Evolutionary conservation across 108 stramenopile species (phyloP), one percentile per base, ranked within the genome.

Genomic region (Mediolabrus comicus): DNA sequence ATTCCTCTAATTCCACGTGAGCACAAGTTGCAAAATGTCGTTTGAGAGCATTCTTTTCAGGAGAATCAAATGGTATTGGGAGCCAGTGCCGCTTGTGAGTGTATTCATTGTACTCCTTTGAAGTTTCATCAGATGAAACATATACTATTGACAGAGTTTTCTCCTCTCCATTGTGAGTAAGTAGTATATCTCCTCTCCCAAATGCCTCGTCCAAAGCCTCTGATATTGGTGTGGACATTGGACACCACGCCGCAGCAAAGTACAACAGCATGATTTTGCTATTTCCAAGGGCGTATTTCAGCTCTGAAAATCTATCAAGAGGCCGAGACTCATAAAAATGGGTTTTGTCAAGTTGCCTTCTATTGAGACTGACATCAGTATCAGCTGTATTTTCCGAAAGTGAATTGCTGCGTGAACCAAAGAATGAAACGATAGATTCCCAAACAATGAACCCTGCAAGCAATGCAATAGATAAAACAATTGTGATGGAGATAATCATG

Each of bases 231-330:
- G 85, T 83, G 11, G 71, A 68, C 82, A 81, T 79, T 38, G 85
- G 85, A 71, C 89, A 90, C 89, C 89, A 90, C 3, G 67, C 36
- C 24, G 89, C 89, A 26, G 85, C 89, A 62, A 86, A 90, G 57
- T 90, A 90, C 4, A 90, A 60, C 29, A 65, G 70, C 54, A 87
- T 85, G 28, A 90, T 51, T 33, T 84, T 71, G 38, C 81, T 84
- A 55, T 90, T 35, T 56, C 72, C 16, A 26, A 90, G 71, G 0
- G 89, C 85, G 53, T 75, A 79, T 59, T 74, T 53, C 5, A 90
- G 67, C 10, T 86, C 82, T 8, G 72, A 56, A 62, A 75, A 90
- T 49, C 76, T 57, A 19, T 72, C 39, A 11, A 90, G 79, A 8
- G 88, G 87, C 19, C 46, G 46, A 22, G 19, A 22, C 0, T 24